Percentiles rank a stretch among this genome's conserved stretches.
Conservation (phyloP, 2,329 filamentous ascomycete species). For the Diaporthe sp. region DNA sequence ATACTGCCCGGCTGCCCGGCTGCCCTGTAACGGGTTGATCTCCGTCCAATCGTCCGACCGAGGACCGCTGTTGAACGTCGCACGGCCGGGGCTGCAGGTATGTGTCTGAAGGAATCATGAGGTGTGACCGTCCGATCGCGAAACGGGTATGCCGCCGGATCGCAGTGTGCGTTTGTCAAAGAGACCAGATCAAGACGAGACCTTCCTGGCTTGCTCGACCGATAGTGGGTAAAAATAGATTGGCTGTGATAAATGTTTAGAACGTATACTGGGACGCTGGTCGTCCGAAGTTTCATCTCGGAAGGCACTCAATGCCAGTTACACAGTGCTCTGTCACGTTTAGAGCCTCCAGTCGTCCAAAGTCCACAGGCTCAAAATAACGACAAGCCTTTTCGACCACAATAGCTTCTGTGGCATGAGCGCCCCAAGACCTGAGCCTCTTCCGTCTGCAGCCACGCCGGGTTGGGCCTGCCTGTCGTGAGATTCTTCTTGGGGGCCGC, state of each 20-base stretch:
- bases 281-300: conserved; percentile 21
- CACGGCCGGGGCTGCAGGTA: conserved; percentile 7
- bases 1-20: conserved; percentile 13
- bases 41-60: conserved; percentile 11
- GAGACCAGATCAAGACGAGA: conserved; percentile 3
- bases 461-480: conserved; percentile 15
- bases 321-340: not conserved
- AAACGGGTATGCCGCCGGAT: conserved; percentile 30
- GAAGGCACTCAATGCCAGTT: conserved; percentile 1
- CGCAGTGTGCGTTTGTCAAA: conserved; percentile 4
- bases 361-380: conserved; percentile 14
- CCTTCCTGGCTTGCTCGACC: conserved; percentile 4
- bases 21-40: conserved; percentile 20
- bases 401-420: not conserved
- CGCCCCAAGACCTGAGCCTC: conserved; percentile 10
- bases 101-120: not conserved
- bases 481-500: not conserved
- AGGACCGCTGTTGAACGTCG: conserved; percentile 11
- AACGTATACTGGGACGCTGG: not conserved
- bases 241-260: conserved; percentile 2
- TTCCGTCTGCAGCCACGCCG: not conserved
- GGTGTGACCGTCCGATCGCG: conserved; percentile 12
- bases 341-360: not conserved
- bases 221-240: conserved; percentile 10
- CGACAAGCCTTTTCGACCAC: conserved; percentile 14